Base-by-base conservation (phyloP, 495 filamentous ascomycete species). In the Xylaria acuta region DNA sequence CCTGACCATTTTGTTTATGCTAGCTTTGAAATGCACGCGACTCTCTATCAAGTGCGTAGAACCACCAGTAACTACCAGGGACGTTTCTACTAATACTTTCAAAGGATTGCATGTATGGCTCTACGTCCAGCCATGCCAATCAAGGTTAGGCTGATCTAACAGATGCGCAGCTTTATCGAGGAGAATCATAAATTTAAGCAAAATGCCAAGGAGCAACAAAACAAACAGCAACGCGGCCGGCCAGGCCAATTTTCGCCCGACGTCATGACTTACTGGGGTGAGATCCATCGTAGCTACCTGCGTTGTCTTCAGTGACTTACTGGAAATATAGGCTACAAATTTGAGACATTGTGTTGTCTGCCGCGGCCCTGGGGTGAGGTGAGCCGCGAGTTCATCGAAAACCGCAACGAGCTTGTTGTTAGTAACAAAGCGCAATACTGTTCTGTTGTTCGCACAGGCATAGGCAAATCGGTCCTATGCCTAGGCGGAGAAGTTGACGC, bases 401-500 rank as follows among this genome's bases (percentile, higher is more conserved):
- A 77, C 53, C 90, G 96, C 18, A 88, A 91, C 27, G 74, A 90
- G 6, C 82, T 91, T 67, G 70, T 90, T 2, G 94, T 97, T 43
- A 94, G 89, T 75, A 98, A 98, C 77, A 87, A 94, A 73, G 91
- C 92, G 9, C 96, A 98, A 74, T 97, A 97, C 82, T 99, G 96
- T 80, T 97, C 94, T 1, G 89, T 99, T 18, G 94, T 97, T 20
- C 90, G 90, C 27, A 97, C 94, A 0, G 92, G 93, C 6, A 91
- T 98, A 68, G 95, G 94, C 0, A 89, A 88, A 64, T 83, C 86
- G 0, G 85, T 84, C 18, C 76, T 98, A 71, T 83, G 97, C 43
- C 83, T 99, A 3, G 96, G 94, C n/a, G 96, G 96, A 9, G 96
- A 99, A 80, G 95, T 99, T 12, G 96, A 99, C 82, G 93, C 93